Evolutionary conservation across 2,329 filamentous ascomycete species (phyloP), one percentile per base, ranked within the genome.

Genomic region (Colletotrichum musicola): DNA sequence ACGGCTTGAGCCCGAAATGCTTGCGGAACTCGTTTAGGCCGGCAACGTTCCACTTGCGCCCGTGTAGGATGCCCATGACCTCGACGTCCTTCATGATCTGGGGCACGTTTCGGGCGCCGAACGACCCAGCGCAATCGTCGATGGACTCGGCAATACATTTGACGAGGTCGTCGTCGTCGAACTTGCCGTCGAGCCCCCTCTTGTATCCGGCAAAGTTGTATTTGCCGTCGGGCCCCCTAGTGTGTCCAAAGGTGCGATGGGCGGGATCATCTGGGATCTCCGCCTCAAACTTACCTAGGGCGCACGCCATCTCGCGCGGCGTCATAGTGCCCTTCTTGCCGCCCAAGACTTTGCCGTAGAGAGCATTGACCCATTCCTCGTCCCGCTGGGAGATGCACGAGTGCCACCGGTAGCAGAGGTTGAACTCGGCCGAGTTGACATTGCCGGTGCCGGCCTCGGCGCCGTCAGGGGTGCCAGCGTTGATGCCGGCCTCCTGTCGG

Each of bases 371-470:
- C 93, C 93, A 97, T 72, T 90, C 85, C 75, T 96, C 93, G 74
- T 97, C 94, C 71, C 88, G 89, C 66, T 89, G 87, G 1, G 82
- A 88, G 73, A 96, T 92, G 73, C 91, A 90, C 3, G 93, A 93
- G 81, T 97, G 93, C 93, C 93, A 97, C 71, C 93, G 87, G 78
- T 97, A 97, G 72, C 92, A 92, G 10, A 97, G 85, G 76, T 96
- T 97, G 84, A 97, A 97, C 81, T 97, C 94, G 4, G 92, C 93
- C 0, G 93, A 95, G 5, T 95, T 93, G 72, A 92, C 90, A 74
- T 96, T 97, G 58, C 94, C 94, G 0, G 92, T 88, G 49, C 93
- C 94, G 25, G 89, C 85, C 51, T 92, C 89, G 0, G 91, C 88
- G 0, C 88, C 86, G 2, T 86, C 78, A 38, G 84, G 83, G 9